Evolutionary conservation across 306 rosid species (phyloP), one percentile per base, ranked within the genome.

Genomic region (Quercus alba): DNA sequence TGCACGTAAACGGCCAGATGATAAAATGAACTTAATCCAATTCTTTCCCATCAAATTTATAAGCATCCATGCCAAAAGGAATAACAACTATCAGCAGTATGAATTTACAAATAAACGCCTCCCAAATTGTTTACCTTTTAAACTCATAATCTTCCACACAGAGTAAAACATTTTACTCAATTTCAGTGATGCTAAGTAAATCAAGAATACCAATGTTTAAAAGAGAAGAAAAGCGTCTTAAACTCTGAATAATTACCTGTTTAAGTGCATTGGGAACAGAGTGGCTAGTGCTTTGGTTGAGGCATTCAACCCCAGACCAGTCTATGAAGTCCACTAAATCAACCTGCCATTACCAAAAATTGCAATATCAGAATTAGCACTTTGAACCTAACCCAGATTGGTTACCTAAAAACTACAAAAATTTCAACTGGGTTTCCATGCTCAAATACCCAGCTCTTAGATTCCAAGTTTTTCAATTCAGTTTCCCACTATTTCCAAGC

Each of bases 221-320:
- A 70, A 5, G 9, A 12, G 2, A 30, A 3, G 19, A 14, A 56
- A 3, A 67, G 58, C 19, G 57, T 31, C 82, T 75, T 56, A 56
- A 31, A 76, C 30, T 59, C 9, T 4, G 72, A 26, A 2, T 44
- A 55, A 25, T 58, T 82, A 91, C 99, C 97, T 93, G 99, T 75
- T 77, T 89, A 58, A 89, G 88, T 76, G 93, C 93, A 77, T 93
- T 95, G 72, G 90, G 79, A 70, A 93, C 78, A 78, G 97, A 81
- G 80, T 93, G 92, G 74, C 85, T 82, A 26, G 94, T 70, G 70
- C 87, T 95, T 77, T 95, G 99, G 88, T 93, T 95, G 81, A 95
- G 99, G 77, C 98, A 95, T 87, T 93, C 98, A 68, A 93, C 94
- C 14, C 91, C 82, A 68, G 98, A 89, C 99, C 98, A 95, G 80